Conservation (phyloP, 345 rosid species). For the Boechera retrofracta region DNA sequence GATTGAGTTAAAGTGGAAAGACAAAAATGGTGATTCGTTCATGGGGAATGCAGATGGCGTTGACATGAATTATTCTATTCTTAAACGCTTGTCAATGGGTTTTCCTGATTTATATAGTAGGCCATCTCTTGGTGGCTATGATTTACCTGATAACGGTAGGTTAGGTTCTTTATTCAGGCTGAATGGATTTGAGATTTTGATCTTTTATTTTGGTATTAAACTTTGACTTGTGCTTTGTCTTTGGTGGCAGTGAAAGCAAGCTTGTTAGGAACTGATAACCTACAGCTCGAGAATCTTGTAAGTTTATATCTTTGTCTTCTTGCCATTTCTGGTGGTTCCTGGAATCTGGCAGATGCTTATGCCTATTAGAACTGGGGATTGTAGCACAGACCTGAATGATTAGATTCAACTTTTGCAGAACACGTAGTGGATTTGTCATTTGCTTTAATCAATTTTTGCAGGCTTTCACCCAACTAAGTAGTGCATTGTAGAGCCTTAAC, state of each 20-base stretch:
- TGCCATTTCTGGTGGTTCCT: conserved; percentile 2
- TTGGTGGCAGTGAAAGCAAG: conserved; percentile 58
- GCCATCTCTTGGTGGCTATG: conserved; percentile 59
- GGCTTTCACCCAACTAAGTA: not conserved
- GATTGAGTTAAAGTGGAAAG: conserved; percentile 60
- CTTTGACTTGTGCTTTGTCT: not conserved
- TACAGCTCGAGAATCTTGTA: conserved; percentile 62
- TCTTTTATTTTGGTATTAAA: conserved; percentile 10
- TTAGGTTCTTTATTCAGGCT: not conserved
- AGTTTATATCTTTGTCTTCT: conserved; percentile 36
- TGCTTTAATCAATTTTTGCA: not conserved
- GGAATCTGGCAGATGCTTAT: conserved; percentile 1
- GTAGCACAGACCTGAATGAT: not conserved
- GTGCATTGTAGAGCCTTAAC: not conserved
- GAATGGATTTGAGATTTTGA: conserved; percentile 8
- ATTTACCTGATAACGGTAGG: conserved; percentile 58
- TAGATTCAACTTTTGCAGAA: not conserved
- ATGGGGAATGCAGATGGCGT: conserved; percentile 43
- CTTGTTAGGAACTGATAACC: conserved; percentile 52
- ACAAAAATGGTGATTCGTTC: conserved; percentile 43
- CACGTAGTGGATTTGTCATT: not conserved
- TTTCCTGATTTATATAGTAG: conserved; percentile 50
- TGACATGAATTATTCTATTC: conserved; percentile 59
- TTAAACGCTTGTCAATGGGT: conserved; percentile 59
- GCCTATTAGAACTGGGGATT: not conserved